Evolutionary conservation across 2,329 filamentous ascomycete species (phyloP), one percentile per base, ranked within the genome.

Genomic region (Geosmithia morbida): DNA sequence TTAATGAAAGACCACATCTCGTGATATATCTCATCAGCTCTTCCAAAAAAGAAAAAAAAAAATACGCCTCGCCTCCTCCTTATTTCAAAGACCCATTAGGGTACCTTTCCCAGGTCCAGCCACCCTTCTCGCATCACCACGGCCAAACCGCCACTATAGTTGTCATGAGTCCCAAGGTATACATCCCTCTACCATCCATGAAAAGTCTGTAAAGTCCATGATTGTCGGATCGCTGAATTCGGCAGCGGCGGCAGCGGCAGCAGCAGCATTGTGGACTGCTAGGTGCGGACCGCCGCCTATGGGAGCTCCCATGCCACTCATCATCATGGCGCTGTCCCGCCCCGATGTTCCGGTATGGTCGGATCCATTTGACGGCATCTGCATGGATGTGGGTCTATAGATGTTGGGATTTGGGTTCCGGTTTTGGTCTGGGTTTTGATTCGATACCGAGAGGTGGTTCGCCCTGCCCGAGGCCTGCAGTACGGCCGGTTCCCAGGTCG

Each of bases 121-220:
- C n/a, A n/a, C n/a, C n/a, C n/a, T n/a, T n/a, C n/a, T n/a, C n/a
- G n/a, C n/a, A n/a, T n/a, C n/a, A n/a, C n/a, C n/a, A n/a, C n/a
- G n/a, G n/a, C n/a, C n/a, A n/a, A n/a, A n/a, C 33, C 11, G 33
- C 11, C 8, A 5, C 22, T 26, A 37, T 37, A 16, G 11, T 16
- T 16, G 33, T 33, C 26, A 62, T 41, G 60, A 59, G 17, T 64
- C 61, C 63, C 62, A 65, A 4, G 63, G 59, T 1, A 61, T 60
- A 53, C 65, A 64, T 5, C 63, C 56, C 41, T 65, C 62, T 16
- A 59, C 56, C 60, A 66, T 65, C 63, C 63, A 66, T 17, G 57
- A 52, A 44, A 65, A 51, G 49, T 66, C 62, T 7, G 53, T 55
- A 43, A 65, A 59, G 46, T 65, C 62, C 43, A 47, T 49, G 17